Evolutionary conservation across 2,329 filamentous ascomycete genomes (phyloP).

Genomic region (Botrytis paeoniae): DNA sequence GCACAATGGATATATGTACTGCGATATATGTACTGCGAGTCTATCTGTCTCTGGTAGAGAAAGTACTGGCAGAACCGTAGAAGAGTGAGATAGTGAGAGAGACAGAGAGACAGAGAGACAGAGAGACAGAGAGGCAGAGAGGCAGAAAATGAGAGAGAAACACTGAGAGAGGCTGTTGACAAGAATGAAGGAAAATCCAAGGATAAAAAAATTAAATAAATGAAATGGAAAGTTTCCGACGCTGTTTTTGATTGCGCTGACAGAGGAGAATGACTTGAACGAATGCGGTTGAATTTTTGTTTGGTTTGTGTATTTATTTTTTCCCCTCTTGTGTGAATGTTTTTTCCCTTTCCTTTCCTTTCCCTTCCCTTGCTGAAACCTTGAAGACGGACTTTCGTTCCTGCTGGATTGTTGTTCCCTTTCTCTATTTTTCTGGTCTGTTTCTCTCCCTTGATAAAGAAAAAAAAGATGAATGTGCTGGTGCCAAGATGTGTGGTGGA

Average conservation of each 20-base stretch:
- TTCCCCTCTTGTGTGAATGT: not conserved
- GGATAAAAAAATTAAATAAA: not conserved
- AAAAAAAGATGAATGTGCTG: constrained; percentile 15
- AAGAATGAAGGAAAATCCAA: not conserved
- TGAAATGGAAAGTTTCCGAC: not conserved
- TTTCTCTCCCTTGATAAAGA: constrained; percentile 7
- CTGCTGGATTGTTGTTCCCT: not conserved
- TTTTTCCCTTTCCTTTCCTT: not conserved
- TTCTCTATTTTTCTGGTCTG: not conserved
- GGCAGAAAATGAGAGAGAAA: not conserved
- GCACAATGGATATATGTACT: not conserved
- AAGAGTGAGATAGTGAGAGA: not conserved
- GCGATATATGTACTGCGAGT: too few relatives aligned
- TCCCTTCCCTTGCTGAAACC: not conserved
- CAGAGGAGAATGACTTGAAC: not conserved
- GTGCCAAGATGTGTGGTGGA: not conserved
- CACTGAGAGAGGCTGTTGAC: not conserved
- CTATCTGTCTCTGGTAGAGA: not conserved
- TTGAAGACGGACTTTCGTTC: not conserved
- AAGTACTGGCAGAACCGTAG: not conserved
- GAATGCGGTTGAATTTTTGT: not conserved
- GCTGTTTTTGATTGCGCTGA: constrained; percentile 2
- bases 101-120: not conserved
- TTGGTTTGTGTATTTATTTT: not conserved
- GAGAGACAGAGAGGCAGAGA: not conserved